A percentile compares a stretch with the other conserved stretches of the same genome.
Conservation (phyloP, 2,329 filamentous ascomycete genomes). For the Berkeleyomyces rouxiae region DNA sequence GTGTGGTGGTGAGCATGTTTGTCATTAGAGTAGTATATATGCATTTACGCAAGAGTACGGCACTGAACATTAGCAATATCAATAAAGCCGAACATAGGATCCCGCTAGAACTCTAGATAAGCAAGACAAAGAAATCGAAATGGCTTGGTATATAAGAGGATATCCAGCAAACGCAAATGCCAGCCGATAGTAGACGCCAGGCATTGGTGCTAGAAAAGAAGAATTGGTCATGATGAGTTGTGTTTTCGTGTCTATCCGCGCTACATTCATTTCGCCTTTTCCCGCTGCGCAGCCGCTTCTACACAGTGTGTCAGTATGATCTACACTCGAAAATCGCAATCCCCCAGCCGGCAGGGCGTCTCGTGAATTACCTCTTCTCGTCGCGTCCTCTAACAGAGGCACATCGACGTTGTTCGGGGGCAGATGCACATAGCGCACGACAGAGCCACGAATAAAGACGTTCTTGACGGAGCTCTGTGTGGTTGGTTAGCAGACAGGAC, state of each 20-base stretch:
- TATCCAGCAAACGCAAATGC: slow-evolving; percentile 5
- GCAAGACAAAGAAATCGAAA: background rate
- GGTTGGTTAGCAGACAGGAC: background rate
- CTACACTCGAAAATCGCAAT: slow-evolving; percentile 10
- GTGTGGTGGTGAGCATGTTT: slow-evolving; percentile 23
- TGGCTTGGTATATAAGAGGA: background rate
- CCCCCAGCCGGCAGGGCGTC: background rate
- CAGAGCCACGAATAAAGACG: slow-evolving; percentile 85
- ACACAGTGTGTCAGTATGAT: slow-evolving; percentile 6
- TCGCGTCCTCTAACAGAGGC: slow-evolving; percentile 77
- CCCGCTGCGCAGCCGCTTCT: slow-evolving; percentile 42
- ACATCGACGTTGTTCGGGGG: slow-evolving; percentile 71
- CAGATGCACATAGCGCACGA: slow-evolving; percentile 83
- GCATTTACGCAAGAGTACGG: background rate
- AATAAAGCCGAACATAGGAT: background rate
- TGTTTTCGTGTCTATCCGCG: background rate
- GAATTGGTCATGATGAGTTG: slow-evolving; percentile 2
- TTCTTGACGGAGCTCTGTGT: slow-evolving; percentile 65
- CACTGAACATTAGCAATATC: background rate
- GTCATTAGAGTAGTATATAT: slow-evolving; percentile 7
- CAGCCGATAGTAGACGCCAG: background rate
- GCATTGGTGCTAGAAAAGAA: slow-evolving; percentile 1
- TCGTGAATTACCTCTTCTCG: slow-evolving; percentile 52
- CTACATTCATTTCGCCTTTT: slow-evolving; percentile 33
- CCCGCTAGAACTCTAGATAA: background rate